These are phyloP conservation scores for Populus davidiana DNA, from an alignment of 345 rosid species.

Conservation along the genomic window DNA sequence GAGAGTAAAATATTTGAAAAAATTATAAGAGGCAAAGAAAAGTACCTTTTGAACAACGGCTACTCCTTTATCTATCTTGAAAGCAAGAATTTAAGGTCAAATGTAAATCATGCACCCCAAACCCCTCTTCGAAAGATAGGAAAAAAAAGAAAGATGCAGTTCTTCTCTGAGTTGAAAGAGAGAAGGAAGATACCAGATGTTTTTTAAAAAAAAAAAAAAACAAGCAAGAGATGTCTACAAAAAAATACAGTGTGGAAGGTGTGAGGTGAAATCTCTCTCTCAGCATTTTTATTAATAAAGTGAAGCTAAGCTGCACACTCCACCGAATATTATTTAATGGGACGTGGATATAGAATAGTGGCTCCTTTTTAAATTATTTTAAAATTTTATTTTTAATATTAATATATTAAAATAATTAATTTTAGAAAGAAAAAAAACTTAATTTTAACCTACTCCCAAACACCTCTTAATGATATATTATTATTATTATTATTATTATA, in stretches of 20 bases:
- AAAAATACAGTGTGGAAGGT: not conserved
- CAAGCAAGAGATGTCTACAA: too few relatives aligned
- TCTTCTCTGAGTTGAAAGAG: not conserved
- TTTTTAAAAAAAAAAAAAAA: not conserved
- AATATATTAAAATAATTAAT: too few relatives aligned
- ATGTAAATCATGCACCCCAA: slow-evolving; percentile 21
- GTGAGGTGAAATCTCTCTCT: not conserved
- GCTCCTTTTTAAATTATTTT: too few relatives aligned
- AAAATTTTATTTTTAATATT: too few relatives aligned
- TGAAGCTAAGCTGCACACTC: not conserved
- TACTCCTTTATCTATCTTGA: not conserved
- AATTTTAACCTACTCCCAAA: too few relatives aligned
- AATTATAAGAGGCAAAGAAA: not conserved
- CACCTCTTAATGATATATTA: too few relatives aligned
- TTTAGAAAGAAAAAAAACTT: too few relatives aligned
- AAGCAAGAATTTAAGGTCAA: slow-evolving; percentile 20
- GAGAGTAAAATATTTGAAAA: not conserved
- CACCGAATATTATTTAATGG: not conserved
- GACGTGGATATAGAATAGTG: too few relatives aligned
- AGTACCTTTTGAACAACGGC: slow-evolving; percentile 13
- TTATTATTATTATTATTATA: too few relatives aligned
- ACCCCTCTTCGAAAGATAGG: not conserved
- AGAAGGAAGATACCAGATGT: not conserved
- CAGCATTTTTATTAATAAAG: not conserved
- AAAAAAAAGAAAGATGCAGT: not conserved